These are phyloP conservation scores for Syncephalastrum racemosum DNA, from an alignment of 371 early-diverging fungal species.

Conservation along the genomic window DNA sequence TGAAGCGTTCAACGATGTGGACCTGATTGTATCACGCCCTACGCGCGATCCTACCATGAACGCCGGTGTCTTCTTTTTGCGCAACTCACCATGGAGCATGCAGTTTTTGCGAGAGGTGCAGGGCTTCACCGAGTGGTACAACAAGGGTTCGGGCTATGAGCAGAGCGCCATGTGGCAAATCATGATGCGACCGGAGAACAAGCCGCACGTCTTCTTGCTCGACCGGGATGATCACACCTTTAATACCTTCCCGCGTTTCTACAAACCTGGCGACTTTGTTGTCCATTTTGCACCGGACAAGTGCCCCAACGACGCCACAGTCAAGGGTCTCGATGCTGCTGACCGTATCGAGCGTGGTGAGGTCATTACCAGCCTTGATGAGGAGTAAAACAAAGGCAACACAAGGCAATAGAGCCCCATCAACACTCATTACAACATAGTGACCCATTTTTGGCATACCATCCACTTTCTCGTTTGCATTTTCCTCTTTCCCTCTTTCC, in stretches of 20 bases:
- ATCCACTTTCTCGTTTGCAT: background rate
- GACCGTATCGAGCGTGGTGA: constrained; percentile 31
- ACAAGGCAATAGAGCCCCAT: background rate
- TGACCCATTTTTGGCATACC: background rate
- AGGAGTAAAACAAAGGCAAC: constrained; percentile 4
- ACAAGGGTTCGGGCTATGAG: constrained; percentile 48
- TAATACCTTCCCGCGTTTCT: constrained; percentile 57
- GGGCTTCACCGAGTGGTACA: constrained; percentile 44
- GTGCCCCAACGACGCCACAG: constrained; percentile 58
- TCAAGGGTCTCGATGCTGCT: constrained; percentile 50
- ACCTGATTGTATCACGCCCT: constrained; percentile 54
- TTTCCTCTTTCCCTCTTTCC: background rate
- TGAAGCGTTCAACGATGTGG: constrained; percentile 31
- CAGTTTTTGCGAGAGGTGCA: constrained; percentile 57
- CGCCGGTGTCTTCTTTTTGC: constrained; percentile 65
- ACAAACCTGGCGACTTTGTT: constrained; percentile 58
- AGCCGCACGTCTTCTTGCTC: constrained; percentile 39
- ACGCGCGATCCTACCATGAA: constrained; percentile 51
- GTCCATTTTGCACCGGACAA: constrained; percentile 67
- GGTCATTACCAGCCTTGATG: constrained; percentile 21
- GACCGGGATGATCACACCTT: constrained; percentile 61
- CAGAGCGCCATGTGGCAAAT: constrained; percentile 67
- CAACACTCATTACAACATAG: background rate
- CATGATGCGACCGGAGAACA: constrained; percentile 34
- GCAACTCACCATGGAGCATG: constrained; percentile 59